A percentile compares a stretch with the other conserved stretches of the same genome.
Evolutionary conservation across 176 grass and related monocot genomes (phyloP).

Genomic region (Eleusine coracana): DNA sequence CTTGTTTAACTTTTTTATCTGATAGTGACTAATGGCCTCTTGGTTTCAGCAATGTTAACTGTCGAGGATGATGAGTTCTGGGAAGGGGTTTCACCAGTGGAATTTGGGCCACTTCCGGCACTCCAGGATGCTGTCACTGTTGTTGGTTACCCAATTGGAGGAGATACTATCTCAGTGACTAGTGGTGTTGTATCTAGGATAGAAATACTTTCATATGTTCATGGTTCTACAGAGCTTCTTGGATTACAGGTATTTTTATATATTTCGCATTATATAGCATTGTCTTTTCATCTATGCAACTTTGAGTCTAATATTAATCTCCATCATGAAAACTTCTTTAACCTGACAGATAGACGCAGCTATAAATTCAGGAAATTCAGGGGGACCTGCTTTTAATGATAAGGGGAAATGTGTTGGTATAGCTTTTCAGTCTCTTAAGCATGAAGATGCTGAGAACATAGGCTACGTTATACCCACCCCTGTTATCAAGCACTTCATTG

Average conservation of each 20-base stretch:
- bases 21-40: conserved; percentile 17
- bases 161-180: conserved; percentile 96
- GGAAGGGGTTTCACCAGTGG: conserved; percentile 73
- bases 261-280: conserved; percentile 11
- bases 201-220: conserved; percentile 98
- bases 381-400: conserved; percentile 93
- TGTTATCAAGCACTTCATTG: conserved; percentile 94
- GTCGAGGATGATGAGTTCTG: conserved; percentile 97
- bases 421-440: conserved; percentile 99
- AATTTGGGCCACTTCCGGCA: conserved; percentile 83
- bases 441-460: conserved; percentile 99
- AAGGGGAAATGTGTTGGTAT: conserved; percentile 90
- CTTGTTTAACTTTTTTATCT: conserved; percentile 18
- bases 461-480: conserved; percentile 98
- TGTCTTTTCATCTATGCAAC: not conserved
- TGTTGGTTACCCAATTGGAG: conserved; percentile 98
- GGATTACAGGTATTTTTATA: conserved; percentile 78
- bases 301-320: not conserved
- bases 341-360: conserved; percentile 93
- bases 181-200: conserved; percentile 97
- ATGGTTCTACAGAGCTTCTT: conserved; percentile 95
- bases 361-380: conserved; percentile 99
- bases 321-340: conserved; percentile 12
- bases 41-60: conserved; percentile 76
- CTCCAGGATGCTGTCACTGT: conserved; percentile 97